phyloP scores from a whole-genome alignment of 108 stramenopile species.

The Discostella pseudostelligera region DNA sequence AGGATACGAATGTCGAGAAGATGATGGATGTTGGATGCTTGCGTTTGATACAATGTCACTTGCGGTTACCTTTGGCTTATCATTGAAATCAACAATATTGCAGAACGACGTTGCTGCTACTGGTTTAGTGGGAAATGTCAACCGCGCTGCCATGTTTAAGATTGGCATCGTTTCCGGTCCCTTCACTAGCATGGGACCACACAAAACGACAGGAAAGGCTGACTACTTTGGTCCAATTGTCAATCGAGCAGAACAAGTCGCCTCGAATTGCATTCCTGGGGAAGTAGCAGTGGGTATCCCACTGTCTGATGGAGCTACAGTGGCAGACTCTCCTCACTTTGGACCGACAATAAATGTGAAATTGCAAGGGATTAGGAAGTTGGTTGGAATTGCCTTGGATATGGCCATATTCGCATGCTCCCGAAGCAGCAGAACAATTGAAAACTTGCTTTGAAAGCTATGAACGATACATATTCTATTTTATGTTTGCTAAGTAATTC shows the following conservation, averaged over 20 bases:
- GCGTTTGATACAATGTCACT: constrained; percentile 28
- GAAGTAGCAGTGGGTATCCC: constrained; percentile 24
- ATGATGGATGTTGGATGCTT: constrained; percentile 40
- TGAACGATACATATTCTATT: too few relatives aligned
- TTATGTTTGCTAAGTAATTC: too few relatives aligned
- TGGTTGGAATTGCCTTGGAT: constrained; percentile 17
- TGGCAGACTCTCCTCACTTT: constrained; percentile 31
- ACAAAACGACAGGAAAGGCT: constrained; percentile 20
- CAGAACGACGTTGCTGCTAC: too few relatives aligned
- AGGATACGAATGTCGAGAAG: constrained; percentile 44
- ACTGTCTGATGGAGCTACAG: constrained; percentile 15
- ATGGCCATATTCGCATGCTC: constrained; percentile 22
- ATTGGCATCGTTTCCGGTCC: constrained; percentile 32
- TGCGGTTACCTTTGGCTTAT: constrained; percentile 38
- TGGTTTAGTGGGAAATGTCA: constrained; percentile 16
- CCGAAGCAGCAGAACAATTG: too few relatives aligned
- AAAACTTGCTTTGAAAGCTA: too few relatives aligned
- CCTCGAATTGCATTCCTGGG: constrained; percentile 22
- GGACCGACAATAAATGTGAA: constrained; percentile 18
- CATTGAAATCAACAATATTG: constrained; percentile 20
- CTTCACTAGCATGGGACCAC: constrained; percentile 37
- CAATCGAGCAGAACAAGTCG: constrained; percentile 32
- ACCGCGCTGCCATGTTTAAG: constrained; percentile 27
- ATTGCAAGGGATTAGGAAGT: constrained; percentile 16
- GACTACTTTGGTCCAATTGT: constrained; percentile 46